Conservation (phyloP, 2,329 filamentous ascomycete species). For the Fusarium albidum region DNA sequence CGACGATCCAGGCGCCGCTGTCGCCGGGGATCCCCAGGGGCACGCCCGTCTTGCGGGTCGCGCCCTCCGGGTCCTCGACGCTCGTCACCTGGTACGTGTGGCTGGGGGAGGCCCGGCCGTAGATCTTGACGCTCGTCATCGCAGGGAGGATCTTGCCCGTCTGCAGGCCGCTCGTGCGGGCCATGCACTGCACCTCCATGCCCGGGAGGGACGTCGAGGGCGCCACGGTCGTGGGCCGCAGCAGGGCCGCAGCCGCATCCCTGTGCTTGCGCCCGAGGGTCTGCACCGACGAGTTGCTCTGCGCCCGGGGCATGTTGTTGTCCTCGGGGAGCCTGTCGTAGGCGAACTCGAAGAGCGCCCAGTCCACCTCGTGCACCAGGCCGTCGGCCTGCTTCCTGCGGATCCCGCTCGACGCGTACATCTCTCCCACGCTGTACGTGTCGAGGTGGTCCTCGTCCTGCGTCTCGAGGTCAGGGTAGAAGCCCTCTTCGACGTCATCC, state of each 20-base stretch:
- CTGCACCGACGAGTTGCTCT: conserved; percentile 19
- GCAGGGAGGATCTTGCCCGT: conserved; percentile 79
- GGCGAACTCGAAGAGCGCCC: conserved; percentile 87
- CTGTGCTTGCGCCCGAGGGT: conserved; percentile 10
- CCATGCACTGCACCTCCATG: conserved; percentile 85
- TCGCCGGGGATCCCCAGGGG: conserved; percentile 81
- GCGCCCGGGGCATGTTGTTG: conserved; percentile 69
- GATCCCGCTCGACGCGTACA: conserved; percentile 91
- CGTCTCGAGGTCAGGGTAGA: conserved; percentile 76
- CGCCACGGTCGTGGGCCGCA: conserved; percentile 67
- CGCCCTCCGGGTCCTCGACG: conserved; percentile 34
- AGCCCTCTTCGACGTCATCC: conserved; percentile 83
- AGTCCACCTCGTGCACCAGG: conserved; percentile 90
- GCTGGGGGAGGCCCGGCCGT: conserved; percentile 82
- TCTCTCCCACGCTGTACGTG: conserved; percentile 80
- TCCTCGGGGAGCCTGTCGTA: conserved; percentile 73
- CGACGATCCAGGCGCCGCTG: conserved; percentile 91
- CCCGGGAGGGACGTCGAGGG: conserved; percentile 72
- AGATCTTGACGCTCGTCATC: conserved; percentile 86
- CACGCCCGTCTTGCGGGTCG: conserved; percentile 29
- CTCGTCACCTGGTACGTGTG: conserved; percentile 71
- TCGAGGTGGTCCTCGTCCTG: conserved; percentile 85
- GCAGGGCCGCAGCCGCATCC: conserved; percentile 43
- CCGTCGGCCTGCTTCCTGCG: conserved; percentile 76
- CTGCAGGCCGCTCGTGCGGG: conserved; percentile 85